Base-by-base conservation (phyloP, 495 filamentous ascomycete genomes). In the Trichoderma reesei region DNA sequence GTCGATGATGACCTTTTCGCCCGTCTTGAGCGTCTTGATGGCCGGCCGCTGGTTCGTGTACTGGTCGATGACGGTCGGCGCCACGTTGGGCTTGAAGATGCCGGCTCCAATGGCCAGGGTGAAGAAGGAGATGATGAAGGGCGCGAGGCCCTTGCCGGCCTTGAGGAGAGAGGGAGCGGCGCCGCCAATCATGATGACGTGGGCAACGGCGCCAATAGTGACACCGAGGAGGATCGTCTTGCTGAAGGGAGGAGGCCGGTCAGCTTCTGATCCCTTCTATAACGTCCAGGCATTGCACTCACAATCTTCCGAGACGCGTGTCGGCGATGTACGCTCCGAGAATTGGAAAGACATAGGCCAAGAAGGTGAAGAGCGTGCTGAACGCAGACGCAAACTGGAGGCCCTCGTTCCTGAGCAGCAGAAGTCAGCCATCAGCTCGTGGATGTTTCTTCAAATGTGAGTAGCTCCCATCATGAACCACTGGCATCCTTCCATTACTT, bases 291-390 rank as follows among this genome's bases (percentile, higher is more conserved):
- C 26, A 14, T 56, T 26, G 51, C 80, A 84, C 74, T 86, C 34
- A 56, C 51, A 56, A 88, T 64, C 88, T 85, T 48, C 89, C 89
- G 72, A 82, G 83, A 67, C 83, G 86, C 51, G 82, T 77, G 73
- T 94, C 90, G 56, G 90, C 89, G 42, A 92, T 67, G 64, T 83
- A 90, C 64, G 87, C 88, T 72, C 81, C 81, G 3, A 83, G 67
- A 34, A 91, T 73, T 11, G 90, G 90, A 72, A 84, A 87, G 37
- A 85, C 66, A 67, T 92, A 92, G 20, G 82, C 80, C 89, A 87
- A 91, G 76, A 92, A 91, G 26, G 78, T 72, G 71, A 89, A 90
- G 79, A 91, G 89, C 66, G 80, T 81, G 13, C 84, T 86, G 62
- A 91, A 88, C 77, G 41, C 75, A 80, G 34, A 91, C 74, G 20